Base-by-base conservation (phyloP, 352 stramenopile species). In the Pythium vanterpoolii region DNA sequence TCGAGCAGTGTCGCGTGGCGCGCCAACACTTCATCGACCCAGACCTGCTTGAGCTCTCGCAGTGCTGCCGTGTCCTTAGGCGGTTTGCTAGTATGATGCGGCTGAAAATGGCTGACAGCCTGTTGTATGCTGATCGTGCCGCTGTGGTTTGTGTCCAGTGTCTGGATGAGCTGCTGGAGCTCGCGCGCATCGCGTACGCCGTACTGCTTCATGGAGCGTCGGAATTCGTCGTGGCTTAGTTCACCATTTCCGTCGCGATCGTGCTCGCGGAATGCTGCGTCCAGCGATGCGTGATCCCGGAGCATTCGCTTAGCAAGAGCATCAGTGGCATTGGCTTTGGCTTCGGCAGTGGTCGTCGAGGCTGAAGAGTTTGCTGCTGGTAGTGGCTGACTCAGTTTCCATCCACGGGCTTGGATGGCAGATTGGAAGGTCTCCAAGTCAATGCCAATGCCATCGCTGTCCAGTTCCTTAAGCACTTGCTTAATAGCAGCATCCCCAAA, bases 41-140 rank as follows among this genome's bases (percentile, higher is more conserved):
- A 87, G 27, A 70, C 54, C 9, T 77, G n/a, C 14, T 88, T 80
- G 62, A 83, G 71, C 40, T 87, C 74, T 0, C 70, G 66, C 8
- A 88, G 48, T 21, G 46, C 50, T 6, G 19, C 66, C 5, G 80
- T n/a, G 19, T 55, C 54, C 27, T 14, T 71, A 66, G n/a, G 46
- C 30, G 2, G 71, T 23, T 42, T 56, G 16, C 33, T n/a, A 59
- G 40, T 45, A 18, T 60, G 52, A 18, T 62, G 59, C 23, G 44
- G 62, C 16, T 58, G 44, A 19, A 87, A 83, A 13, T 81, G 53
- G 9, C 47, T 55, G 13, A 56, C 40, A 51, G 87, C 87, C 46
- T 85, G 71, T 38, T 71, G 46, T 1, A 77, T 66, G 40, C 66
- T 86, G 36, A 88, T 72, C 3, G 56, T 63, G 43, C 43, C 43